Percentiles rank a stretch among this genome's conserved stretches.
Evolutionary conservation across 2,329 filamentous ascomycete genomes (phyloP).

Genomic region (Ustilaginoidea virens): DNA sequence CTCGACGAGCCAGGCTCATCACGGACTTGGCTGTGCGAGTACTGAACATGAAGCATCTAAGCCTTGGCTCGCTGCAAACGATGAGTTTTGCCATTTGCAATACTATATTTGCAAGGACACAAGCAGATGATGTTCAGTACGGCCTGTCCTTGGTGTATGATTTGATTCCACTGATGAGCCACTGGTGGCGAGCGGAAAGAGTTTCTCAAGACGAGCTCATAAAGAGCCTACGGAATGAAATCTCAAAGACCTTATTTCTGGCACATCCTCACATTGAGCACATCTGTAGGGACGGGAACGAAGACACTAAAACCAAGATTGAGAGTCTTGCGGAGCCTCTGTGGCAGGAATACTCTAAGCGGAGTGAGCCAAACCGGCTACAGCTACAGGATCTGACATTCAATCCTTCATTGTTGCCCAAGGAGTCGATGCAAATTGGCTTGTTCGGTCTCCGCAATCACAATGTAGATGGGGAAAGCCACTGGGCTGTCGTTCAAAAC

Average conservation of each 20-base stretch:
- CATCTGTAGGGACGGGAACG: slow-evolving; percentile 28
- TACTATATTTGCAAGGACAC: slow-evolving; percentile 45
- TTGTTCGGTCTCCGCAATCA: slow-evolving; percentile 38
- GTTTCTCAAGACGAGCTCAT: slow-evolving; percentile 43
- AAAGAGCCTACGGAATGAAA: slow-evolving; percentile 56
- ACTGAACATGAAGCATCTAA: slow-evolving; percentile 41
- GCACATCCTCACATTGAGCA: slow-evolving; percentile 47
- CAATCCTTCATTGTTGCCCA: slow-evolving; percentile 24
- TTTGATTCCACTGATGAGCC: slow-evolving; percentile 54
- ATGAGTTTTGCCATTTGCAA: slow-evolving; percentile 66
- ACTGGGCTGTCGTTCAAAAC: slow-evolving; percentile 44
- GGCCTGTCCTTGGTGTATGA: slow-evolving; percentile 43
- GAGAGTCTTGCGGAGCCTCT: slow-evolving; percentile 55
- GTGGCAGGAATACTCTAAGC: slow-evolving; percentile 62
- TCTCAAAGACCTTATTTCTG: slow-evolving; percentile 57
- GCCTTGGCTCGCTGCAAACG: slow-evolving; percentile 49
- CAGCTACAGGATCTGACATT: slow-evolving; percentile 65
- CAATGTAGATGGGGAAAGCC: slow-evolving; percentile 37
- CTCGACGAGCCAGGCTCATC: slow-evolving; percentile 38
- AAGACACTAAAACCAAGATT: slow-evolving; percentile 30
- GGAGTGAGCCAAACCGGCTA: slow-evolving; percentile 55
- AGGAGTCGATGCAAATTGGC: slow-evolving; percentile 29
- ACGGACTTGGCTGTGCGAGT: slow-evolving; percentile 42
- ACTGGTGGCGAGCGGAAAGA: slow-evolving; percentile 64
- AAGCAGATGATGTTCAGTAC: slow-evolving; percentile 52